Evolutionary conservation across 208 protist species (phyloP), one percentile per base, ranked within the genome.

Genomic region (Wallacemonas sp.): DNA sequence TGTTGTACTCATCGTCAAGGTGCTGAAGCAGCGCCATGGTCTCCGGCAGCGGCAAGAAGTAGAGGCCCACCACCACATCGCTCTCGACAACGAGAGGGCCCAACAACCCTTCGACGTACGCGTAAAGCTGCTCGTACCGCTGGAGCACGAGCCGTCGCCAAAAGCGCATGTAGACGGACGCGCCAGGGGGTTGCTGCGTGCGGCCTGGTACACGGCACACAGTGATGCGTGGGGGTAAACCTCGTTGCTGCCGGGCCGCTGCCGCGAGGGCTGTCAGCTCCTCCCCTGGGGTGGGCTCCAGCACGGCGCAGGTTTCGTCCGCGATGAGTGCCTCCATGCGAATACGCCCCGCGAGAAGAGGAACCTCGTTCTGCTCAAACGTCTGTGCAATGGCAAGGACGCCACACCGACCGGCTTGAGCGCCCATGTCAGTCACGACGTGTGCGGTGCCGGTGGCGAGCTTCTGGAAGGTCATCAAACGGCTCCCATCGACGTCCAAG

Each of bases 61-160:
- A 90, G 2, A 93, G 49, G 28, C 83, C 86, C 36, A 84, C 30
- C 21, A 93, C 82, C 26, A 87, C 73, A 31, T 89, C 75, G 53
- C 86, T 93, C 60, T 93, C 86, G 33, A 80, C 61, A 39, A 90
- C 79, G 4, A 93, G 71, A 22, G 82, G 78, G 15, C 67, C 66
- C 28, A 93, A 24, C 36, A 77, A 34, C 2, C 49, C 31, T 46
- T 93, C 86, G 33, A 90, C 69, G 24, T 78, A 58, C 12, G 14
- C 44, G 69, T 87, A 93, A 14, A 82, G 42, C 2, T 31, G 19
- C 39, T 84, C 75, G 28, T 82, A 61, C 33, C 66, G 71, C 53
- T 81, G 53, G 56, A 84, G 65, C 21, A 90, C 76, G 12, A 90
- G 74, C 15, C 51, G 63, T 2, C 83, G 77, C 72, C 80, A 88